phyloP scores from a whole-genome alignment of 805 yeast species.

The Nakazawaea anatomiae region DNA sequence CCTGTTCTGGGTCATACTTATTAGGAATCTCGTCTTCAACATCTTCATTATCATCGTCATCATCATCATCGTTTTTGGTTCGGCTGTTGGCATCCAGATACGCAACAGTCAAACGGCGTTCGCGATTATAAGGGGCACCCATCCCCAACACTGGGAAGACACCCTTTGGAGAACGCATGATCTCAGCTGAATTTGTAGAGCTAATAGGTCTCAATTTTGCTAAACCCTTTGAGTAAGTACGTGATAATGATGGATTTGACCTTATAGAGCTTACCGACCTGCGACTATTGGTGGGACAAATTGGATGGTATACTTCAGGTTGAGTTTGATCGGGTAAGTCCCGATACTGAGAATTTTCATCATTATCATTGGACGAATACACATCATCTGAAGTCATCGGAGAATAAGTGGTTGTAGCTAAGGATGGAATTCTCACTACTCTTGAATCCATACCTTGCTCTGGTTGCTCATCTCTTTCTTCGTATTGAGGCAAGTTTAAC shows the following conservation, averaged over 20 bases:
- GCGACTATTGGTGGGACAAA: background rate
- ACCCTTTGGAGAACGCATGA: constrained; percentile 57
- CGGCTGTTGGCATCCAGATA: constrained; percentile 16
- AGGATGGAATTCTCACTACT: constrained; percentile 48
- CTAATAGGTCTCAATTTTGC: background rate
- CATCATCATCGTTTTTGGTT: constrained; percentile 22
- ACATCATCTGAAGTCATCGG: background rate
- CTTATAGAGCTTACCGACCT: background rate
- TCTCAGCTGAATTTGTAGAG: constrained; percentile 5
- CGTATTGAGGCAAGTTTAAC: constrained; percentile 61
- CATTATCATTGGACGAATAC: background rate
- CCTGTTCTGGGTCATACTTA: constrained; percentile 19
- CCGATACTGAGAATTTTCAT: background rate
- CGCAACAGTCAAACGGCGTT: constrained; percentile 49
- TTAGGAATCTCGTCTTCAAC: constrained; percentile 18
- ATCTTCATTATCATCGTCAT: constrained; percentile 23
- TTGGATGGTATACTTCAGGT: background rate
- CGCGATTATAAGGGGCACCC: constrained; percentile 59
- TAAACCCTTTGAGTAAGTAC: background rate
- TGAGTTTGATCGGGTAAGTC: background rate
- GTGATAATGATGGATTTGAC: background rate
- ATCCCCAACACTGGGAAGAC: constrained; percentile 78
- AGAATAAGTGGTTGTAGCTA: background rate
- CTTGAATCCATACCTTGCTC: constrained; percentile 72
- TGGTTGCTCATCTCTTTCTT: constrained; percentile 76